Evolutionary conservation across 2,329 filamentous ascomycete species (phyloP), one percentile per base, ranked within the genome.

Genomic region (Fusarium citri): DNA sequence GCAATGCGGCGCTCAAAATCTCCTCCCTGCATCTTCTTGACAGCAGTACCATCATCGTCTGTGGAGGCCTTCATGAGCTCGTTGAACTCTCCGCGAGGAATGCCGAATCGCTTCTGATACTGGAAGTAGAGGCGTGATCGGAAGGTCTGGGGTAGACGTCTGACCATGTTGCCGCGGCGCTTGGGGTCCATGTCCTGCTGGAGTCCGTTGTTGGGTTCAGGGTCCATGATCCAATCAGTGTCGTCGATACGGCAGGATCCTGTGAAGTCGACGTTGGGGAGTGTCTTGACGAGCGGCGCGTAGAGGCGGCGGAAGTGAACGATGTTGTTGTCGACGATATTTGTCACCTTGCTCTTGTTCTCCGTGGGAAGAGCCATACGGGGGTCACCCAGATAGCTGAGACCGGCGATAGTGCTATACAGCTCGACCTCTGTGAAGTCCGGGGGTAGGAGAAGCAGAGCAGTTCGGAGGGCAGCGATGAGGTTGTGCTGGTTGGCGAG

Each of bases 401-500:
- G 91, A 23, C 93, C 92, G 1, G 96, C 92, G 66, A 99, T 98
- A 22, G 94, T 96, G 72, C 89, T 91, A 81, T 98, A 99, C 2
- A 99, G 85, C 72, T 98, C 87, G 64, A 89, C 88, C 77, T 99
- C 96, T 26, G 91, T 94, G 79, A 99, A 99, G 4, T 87, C 84
- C 1, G 91, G 88, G 0, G 94, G 94, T 1, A 99, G 86, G 25
- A 99, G 88, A 2, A 99, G 86, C 2, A 99, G 87, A 0, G 96
- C 94, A 6, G 94, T 95, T 61, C 96, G 92, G 8, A 98, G 85
- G 5, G 97, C 97, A 11, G 95, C 95, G 45, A 98, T 87, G 20
- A 99, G 87, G 78, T 99, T 99, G 79, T 97, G 91, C 80, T 99
- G 96, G 80, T 99, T 98, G 7, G 95, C 94, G 31, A 98, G 88